Base-by-base conservation (phyloP, 495 filamentous ascomycete species). In the Talaromyces ruber region DNA sequence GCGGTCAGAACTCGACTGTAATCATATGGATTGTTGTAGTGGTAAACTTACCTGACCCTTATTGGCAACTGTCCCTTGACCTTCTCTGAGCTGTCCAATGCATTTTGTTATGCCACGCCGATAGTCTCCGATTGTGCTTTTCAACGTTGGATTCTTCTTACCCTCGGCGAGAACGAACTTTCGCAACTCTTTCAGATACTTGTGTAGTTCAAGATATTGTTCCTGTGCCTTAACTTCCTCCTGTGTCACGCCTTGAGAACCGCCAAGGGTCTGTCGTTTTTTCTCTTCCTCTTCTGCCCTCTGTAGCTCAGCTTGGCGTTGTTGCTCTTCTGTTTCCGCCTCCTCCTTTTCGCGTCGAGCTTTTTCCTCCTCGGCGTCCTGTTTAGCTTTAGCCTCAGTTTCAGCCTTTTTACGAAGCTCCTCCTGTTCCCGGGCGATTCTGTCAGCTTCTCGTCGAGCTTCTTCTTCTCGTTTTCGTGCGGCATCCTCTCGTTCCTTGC, bases 51-150 rank as follows among this genome's bases (percentile, higher is more conserved):
- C 72, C 79, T 75, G 83, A 50, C 66, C 64, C 32, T 74, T 82
- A 67, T 94, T 95, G 2, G 61, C 61, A 52, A 6, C 25, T 2
- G 77, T 79, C 3, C 80, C 82, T 58, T 82, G 85, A 28, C 76
- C 84, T 53, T 77, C 80, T 12, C 84, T 89, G 28, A 96, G 71
- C 67, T 95, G 89, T 1, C 92, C 91, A 43, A 93, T 77, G 21
- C 77, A 85, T 68, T 86, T 89, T 18, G 77, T 82, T 55, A 96
- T 84, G 3, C 83, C 78, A 45, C 92, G 82, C 12, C 92, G 79
- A 81, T 90, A 86, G 53, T 91, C 86, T 30, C 91, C 90, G 74
- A 91, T 82, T 2, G 79, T 75, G 30, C 76, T 69, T 65, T 92
- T 93, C 26, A 92, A 73, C 0, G 66, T 62, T 4, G 79, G 77